These are phyloP conservation scores for Ogataea paradorogensis DNA, from an alignment of 805 yeast genomes.

Conservation along the genomic window DNA sequence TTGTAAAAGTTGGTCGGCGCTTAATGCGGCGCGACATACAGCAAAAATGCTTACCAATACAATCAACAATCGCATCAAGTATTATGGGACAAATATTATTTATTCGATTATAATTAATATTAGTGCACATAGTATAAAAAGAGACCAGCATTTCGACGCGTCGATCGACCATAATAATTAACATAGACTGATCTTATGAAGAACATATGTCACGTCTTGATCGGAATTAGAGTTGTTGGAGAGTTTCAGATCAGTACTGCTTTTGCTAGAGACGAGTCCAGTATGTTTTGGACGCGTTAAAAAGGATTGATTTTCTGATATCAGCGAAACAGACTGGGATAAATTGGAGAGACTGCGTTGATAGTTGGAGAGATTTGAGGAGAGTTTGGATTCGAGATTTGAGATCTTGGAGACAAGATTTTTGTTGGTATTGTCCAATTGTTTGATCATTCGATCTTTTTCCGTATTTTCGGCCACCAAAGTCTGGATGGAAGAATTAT, in stretches of 20 bases:
- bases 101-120: too few species aligned
- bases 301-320: conserved; percentile 21
- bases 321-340: conserved; percentile 21
- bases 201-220: conserved; percentile 19
- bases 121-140: neutral
- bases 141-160: conserved; percentile 2
- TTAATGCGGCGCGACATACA: conserved; percentile 12
- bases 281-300: conserved; percentile 4
- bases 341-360: conserved; percentile 18
- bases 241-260: conserved; percentile 6
- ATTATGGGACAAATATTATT: too few species aligned
- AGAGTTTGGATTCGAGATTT: conserved; percentile 17
- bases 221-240: conserved; percentile 6
- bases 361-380: conserved; percentile 14
- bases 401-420: conserved; percentile 8
- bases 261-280: neutral
- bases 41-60: conserved; percentile 1
- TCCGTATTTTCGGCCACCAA: conserved; percentile 11
- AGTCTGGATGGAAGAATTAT: conserved; percentile 12
- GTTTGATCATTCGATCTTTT: conserved; percentile 7
- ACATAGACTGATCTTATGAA: conserved; percentile 13
- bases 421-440: conserved; percentile 7
- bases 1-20: conserved; percentile 16
- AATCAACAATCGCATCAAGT: neutral
- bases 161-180: conserved; percentile 3